Percentiles rank a stretch among this genome's conserved stretches.
These are phyloP conservation scores for Leishmania mexicana DNA, from an alignment of 208 protist species.

Conservation along the genomic window DNA sequence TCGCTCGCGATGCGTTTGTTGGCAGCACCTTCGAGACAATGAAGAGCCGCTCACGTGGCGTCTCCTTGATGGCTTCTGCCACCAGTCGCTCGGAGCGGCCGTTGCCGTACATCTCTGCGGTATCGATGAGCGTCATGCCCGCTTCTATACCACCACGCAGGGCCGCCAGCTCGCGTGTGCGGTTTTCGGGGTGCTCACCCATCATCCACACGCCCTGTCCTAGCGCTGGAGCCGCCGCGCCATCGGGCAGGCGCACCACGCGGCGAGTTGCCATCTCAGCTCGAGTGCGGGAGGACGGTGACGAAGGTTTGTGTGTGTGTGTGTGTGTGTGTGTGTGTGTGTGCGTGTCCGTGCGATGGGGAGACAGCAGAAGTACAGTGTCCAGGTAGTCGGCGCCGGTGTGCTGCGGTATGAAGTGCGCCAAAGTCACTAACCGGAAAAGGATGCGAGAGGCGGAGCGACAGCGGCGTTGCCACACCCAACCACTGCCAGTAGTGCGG, in stretches of 20 bases:
- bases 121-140: conserved; percentile 55
- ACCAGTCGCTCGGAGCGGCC: conserved; percentile 46
- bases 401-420: neutral
- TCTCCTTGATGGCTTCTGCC: conserved; percentile 37
- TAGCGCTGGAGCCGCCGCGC: conserved; percentile 33
- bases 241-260: conserved; percentile 32
- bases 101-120: conserved; percentile 60
- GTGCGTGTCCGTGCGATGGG: neutral
- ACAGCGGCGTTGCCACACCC: neutral
- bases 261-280: conserved; percentile 8
- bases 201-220: conserved; percentile 52
- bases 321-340: neutral
- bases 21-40: conserved; percentile 94
- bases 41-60: conserved; percentile 82
- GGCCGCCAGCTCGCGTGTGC: conserved; percentile 31
- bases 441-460: neutral
- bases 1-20: conserved; percentile 68
- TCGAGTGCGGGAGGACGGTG: neutral
- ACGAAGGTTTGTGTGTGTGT: neutral
- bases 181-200: conserved; percentile 31
- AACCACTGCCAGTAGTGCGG: neutral
- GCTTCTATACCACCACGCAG: conserved; percentile 35
- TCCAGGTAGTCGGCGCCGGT: neutral
- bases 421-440: neutral
- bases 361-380: neutral